A percentile compares a stretch with the other conserved stretches of the same genome.
These are phyloP conservation scores for Stephania cephalantha DNA, from an alignment of 164 flowering plant genomes.

Conservation along the genomic window DNA sequence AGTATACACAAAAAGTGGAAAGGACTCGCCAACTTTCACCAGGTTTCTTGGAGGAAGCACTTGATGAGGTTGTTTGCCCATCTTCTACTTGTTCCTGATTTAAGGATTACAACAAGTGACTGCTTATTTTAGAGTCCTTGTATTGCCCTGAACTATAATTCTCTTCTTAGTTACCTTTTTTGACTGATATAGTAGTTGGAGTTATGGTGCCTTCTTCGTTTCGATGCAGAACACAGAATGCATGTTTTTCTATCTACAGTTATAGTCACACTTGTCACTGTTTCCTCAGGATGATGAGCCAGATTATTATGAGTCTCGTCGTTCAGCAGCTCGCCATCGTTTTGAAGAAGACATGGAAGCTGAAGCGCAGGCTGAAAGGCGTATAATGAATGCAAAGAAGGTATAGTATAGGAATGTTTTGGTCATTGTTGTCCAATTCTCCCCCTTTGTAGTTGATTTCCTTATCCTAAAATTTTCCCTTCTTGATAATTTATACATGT, in stretches of 20 bases:
- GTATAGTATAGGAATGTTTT: conserved; percentile 21
- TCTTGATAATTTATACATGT: background rate
- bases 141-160: background rate
- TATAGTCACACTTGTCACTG: background rate
- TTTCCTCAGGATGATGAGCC: conserved; percentile 70
- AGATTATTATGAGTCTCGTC: conserved; percentile 68
- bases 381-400: conserved; percentile 91
- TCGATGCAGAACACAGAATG: background rate
- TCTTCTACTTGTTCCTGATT: conserved; percentile 1
- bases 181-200: too few relatives aligned
- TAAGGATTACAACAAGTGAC: background rate
- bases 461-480: background rate
- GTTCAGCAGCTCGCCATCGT: conserved; percentile 51
- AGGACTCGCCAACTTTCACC: conserved; percentile 94
- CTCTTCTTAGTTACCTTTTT: too few relatives aligned
- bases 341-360: conserved; percentile 81
- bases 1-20: conserved; percentile 64
- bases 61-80: conserved; percentile 61
- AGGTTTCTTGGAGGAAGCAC: conserved; percentile 92
- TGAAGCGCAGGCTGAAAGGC: conserved; percentile 87
- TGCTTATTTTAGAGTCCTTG: background rate
- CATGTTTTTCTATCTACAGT: background rate
- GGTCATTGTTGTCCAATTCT: background rate
- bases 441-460: background rate
- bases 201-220: too few relatives aligned